Conservation (phyloP, 177 flowering plant species). For the Vitis hybrid region DNA sequence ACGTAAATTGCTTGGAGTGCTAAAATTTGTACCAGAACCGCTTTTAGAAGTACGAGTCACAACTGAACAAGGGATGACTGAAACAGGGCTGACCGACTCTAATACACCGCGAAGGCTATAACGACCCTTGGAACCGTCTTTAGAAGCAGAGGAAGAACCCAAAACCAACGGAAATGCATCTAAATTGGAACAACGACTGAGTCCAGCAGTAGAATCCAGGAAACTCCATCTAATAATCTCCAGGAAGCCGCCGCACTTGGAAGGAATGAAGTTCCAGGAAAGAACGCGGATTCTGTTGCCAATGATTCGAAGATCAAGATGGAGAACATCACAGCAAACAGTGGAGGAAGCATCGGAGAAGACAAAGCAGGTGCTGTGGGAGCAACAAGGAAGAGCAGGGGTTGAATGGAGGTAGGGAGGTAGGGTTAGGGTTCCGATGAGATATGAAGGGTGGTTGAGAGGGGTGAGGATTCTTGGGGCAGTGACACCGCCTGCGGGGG, state of each 20-base stretch:
- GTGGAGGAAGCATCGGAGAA: constrained; percentile 58
- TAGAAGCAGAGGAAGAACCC: constrained; percentile 3
- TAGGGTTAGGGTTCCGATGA: constrained; percentile 23
- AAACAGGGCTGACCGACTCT: constrained; percentile 66
- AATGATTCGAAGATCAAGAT: constrained; percentile 33
- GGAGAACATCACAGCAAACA: constrained; percentile 68
- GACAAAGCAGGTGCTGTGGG: constrained; percentile 41
- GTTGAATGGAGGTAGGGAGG: constrained; percentile 11
- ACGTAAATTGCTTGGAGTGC: constrained; percentile 21
- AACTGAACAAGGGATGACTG: constrained; percentile 49
- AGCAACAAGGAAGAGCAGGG: constrained; percentile 9
- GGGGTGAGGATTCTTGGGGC: constrained; percentile 22
- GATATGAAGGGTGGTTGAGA: constrained; percentile 2
- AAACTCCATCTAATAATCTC: constrained; percentile 79
- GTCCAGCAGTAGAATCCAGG: constrained; percentile 12
- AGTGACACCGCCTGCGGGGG: constrained; percentile 32
- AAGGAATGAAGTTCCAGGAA: constrained; percentile 89
- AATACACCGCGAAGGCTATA: constrained; percentile 44
- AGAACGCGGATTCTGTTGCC: constrained; percentile 48
- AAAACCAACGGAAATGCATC: constrained; percentile 29
- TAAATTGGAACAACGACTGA: constrained; percentile 17
- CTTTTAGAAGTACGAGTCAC: constrained; percentile 11
- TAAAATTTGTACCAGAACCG: constrained; percentile 3
- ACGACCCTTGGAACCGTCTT: constrained; percentile 19
- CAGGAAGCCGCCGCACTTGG: constrained; percentile 48